Percentiles rank a stretch among this genome's conserved stretches.
Conservation (phyloP, 1,284 basidiomycete species). For the Paramarasmius palmivorus region DNA sequence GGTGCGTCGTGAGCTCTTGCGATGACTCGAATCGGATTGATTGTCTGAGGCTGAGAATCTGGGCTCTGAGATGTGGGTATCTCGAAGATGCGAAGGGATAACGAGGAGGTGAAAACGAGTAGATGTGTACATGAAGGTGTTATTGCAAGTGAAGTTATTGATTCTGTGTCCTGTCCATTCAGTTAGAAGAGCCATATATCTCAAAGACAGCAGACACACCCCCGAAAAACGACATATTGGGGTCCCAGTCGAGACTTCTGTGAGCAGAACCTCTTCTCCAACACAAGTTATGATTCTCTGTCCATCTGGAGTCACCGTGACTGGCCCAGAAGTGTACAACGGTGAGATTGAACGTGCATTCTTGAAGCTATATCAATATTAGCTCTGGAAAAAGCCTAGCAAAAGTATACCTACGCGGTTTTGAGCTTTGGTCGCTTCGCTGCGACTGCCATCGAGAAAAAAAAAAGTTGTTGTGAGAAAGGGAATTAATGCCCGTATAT, state of each 20-base stretch:
- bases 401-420: conserved; percentile 52
- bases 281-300: conserved; percentile 83
- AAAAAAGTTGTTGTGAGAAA: neutral
- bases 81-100: conserved; percentile 70
- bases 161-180: conserved; percentile 57
- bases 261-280: conserved; percentile 83
- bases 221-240: conserved; percentile 81
- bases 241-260: conserved; percentile 73
- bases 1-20: conserved; percentile 90
- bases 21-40: conserved; percentile 72
- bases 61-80: conserved; percentile 43
- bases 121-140: conserved; percentile 65
- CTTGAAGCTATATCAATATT: conserved; percentile 59
- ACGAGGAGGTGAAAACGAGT: conserved; percentile 66
- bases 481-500: too few relatives aligned
- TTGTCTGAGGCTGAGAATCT: conserved; percentile 43
- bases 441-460: conserved; percentile 31
- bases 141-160: conserved; percentile 64
- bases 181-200: conserved; percentile 11
- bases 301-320: conserved; percentile 82
- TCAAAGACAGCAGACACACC: conserved; percentile 49
- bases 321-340: conserved; percentile 86
- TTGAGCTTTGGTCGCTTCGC: conserved; percentile 45
- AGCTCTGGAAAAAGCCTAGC: neutral
- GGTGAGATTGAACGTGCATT: conserved; percentile 72